Conservation (phyloP, 805 yeast genomes). For the Kuraishia capsulata region DNA sequence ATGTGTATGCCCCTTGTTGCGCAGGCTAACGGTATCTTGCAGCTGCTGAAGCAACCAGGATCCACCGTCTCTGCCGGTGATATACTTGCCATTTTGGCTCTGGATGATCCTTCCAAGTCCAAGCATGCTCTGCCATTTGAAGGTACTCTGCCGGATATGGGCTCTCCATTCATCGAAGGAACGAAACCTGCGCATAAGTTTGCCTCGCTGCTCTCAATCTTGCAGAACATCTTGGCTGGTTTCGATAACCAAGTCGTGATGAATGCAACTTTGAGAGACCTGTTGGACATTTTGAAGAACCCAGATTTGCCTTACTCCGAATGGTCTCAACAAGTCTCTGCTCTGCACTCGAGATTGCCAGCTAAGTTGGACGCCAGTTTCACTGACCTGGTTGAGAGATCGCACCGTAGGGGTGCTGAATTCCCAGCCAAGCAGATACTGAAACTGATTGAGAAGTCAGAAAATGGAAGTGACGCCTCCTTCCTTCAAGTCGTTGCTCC, state of each 20-base stretch:
- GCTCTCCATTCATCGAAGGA: constrained; percentile 77
- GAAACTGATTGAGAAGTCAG: constrained; percentile 56
- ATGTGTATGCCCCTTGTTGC: constrained; percentile 98
- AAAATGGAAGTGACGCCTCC: constrained; percentile 39
- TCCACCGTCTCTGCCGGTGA: constrained; percentile 97
- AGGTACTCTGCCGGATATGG: constrained; percentile 86
- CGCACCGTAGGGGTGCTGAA: constrained; percentile 57
- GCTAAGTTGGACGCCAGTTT: constrained; percentile 62
- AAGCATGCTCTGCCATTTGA: constrained; percentile 94
- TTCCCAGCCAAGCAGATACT: constrained; percentile 88
- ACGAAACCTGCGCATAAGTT: constrained; percentile 76
- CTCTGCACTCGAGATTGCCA: constrained; percentile 88
- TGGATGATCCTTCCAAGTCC: constrained; percentile 95
- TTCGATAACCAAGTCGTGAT: constrained; percentile 93
- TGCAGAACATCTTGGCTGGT: constrained; percentile 78
- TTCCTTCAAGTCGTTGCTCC: constrained; percentile 63
- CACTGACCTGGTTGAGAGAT: constrained; percentile 56
- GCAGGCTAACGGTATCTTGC: constrained; percentile 87
- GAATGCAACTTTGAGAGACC: constrained; percentile 69
- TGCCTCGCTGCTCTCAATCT: constrained; percentile 44
- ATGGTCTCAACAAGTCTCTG: constrained; percentile 81
- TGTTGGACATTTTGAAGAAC: constrained; percentile 67
- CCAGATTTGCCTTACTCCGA: constrained; percentile 86
- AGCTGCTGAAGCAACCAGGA: constrained; percentile 94
- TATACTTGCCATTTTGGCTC: constrained; percentile 84